Conservation (phyloP, 108 stramenopile species). For the Poteriospumella lacustris region DNA sequence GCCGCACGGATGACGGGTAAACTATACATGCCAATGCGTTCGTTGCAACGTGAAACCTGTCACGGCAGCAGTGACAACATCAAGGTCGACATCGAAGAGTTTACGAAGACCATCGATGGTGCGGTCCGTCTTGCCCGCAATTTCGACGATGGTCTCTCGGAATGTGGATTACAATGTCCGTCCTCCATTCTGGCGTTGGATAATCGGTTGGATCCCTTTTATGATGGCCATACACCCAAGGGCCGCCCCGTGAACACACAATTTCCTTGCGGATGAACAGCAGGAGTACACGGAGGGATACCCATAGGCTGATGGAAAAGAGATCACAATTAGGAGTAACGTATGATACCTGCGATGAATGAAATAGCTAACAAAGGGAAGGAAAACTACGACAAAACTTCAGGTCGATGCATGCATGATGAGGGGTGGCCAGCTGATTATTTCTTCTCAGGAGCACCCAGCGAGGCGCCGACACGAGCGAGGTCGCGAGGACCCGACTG, state of each 20-base stretch:
- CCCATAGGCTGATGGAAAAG: no score
- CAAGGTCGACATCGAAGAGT: conserved; percentile 28
- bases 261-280: conserved; percentile 24
- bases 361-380: no score
- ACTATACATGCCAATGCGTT: conserved; percentile 37
- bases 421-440: no score
- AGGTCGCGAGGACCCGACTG: conserved; percentile 20
- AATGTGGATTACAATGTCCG: conserved; percentile 34
- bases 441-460: conserved; percentile 27
- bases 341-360: no score
- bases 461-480: conserved; percentile 21
- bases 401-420: no score
- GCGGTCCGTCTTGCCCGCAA: conserved; percentile 33
- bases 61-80: conserved; percentile 30
- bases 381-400: no score
- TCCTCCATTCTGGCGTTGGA: conserved; percentile 31
- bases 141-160: conserved; percentile 37
- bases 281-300: no score
- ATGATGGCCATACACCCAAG: not conserved
- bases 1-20: conserved; percentile 33
- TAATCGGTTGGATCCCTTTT: not conserved
- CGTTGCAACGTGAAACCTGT: conserved; percentile 25
- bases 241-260: conserved; percentile 12
- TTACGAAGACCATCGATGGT: conserved; percentile 29
- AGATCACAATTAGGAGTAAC: no score